Base-by-base conservation (phyloP, 2,329 filamentous ascomycete species). In the Alternaria alternata region DNA sequence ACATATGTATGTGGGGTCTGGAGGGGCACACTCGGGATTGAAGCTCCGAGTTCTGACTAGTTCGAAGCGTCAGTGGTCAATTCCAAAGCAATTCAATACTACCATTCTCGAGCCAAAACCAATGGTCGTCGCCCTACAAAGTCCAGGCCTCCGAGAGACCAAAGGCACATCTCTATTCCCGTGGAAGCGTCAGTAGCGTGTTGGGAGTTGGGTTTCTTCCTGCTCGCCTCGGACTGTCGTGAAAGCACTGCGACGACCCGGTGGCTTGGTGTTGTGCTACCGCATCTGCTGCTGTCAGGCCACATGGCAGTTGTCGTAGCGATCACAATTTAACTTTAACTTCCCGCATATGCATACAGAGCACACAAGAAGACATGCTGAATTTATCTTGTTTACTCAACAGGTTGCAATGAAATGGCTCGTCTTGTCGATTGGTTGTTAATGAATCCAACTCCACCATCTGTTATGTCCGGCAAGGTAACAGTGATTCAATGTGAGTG, bases 1-100 rank as follows among this genome's bases (percentile, higher is more conserved):
- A 51, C 34, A 51, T 51, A 39, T 24, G 48, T n/a, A 51, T 39
- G 22, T 28, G 48, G 48, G 48, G 48, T 51, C 26, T 16, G 32
- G 32, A 36, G 34, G 34, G 32, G 48, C 34, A 39, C 48, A 51
- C 48, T 39, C 48, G 34, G 48, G 48, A 51, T 39, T 39, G 22
- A 28, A 51, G 34, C 22, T 39, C 48, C 28, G 11, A 39, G 8
- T 39, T 36, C 32, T 28, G 34, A 36, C 48, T 51, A 51, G 48
- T 51, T 51, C 36, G 22, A 26, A 16, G 34, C 34, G 14, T 36
- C 16, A 28, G 18, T 7, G 48, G 48, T 30, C 28, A 30, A 9
- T 5, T 8, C 28, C 9, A 30, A 30, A 30, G 11, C 28, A 30
- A 11, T 30, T 11, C 28, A 30, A 30, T 30, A 3, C 8, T 30